Percentiles rank a stretch among this genome's conserved stretches.
These are phyloP conservation scores for Penicillium olsonii DNA, from an alignment of 2,329 filamentous ascomycete genomes.

Conservation along the genomic window DNA sequence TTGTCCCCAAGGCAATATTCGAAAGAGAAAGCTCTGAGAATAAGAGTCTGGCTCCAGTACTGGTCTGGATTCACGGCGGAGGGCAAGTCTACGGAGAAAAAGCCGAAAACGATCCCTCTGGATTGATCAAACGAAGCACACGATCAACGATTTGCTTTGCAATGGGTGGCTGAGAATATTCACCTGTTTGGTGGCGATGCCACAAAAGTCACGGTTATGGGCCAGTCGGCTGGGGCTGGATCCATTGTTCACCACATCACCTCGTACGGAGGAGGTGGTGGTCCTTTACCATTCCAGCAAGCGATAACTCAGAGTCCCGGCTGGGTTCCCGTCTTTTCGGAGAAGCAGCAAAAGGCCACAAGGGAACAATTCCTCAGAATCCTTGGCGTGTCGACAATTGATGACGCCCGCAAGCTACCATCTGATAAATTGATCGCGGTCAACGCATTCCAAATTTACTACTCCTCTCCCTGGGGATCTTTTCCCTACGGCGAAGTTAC, in stretches of 20 bases:
- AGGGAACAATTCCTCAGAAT: not conserved
- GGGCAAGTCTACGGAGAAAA: not conserved
- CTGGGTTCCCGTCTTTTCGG: not conserved
- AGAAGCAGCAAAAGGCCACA: not conserved
- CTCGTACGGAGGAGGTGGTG: not conserved
- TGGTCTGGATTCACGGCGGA: constrained; percentile 1
- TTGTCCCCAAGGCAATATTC: not conserved
- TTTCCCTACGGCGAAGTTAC: not conserved
- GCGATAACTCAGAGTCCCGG: not conserved
- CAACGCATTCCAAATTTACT: not conserved
- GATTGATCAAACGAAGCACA: not conserved
- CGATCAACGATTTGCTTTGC: constrained; percentile 12
- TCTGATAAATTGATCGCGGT: not conserved
- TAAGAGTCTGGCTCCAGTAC: not conserved
- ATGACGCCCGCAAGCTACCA: not conserved
- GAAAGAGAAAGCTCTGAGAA: not conserved
- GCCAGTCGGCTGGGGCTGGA: not conserved
- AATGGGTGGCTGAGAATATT: constrained; percentile 14
- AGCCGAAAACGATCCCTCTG: not conserved
- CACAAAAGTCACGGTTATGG: not conserved
- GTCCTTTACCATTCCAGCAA: not conserved
- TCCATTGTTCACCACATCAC: not conserved
- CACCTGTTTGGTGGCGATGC: constrained; percentile 11
- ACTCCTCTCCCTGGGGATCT: not conserved
- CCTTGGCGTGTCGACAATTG: not conserved